Evolutionary conservation across 2,329 filamentous ascomycete species (phyloP), one percentile per base, ranked within the genome.

Genomic region (Fusarium sacchari): DNA sequence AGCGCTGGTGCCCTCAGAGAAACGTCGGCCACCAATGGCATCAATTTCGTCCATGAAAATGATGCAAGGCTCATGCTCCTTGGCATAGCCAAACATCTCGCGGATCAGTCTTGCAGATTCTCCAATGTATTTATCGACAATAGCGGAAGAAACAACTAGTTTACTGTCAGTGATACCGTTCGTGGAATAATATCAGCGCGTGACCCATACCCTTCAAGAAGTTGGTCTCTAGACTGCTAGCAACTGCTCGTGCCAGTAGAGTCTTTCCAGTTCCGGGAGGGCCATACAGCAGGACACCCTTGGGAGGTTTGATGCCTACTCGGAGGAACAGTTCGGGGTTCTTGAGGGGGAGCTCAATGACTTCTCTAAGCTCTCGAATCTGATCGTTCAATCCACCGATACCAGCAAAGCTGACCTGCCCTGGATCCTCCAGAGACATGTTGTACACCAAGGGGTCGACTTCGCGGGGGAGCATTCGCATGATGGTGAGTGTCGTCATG

Each of bases 1-100:
- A 57, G 96, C 96, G 68, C 95, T 97, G 58, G 96, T 99, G 77
- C 97, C 96, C 83, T 99, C 96, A 2, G 94, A 97, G 84, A 99
- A 99, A 79, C 96, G 90, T 79, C 97, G 91, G 72, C 97, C 97
- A 82, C 96, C 96, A 80, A 99, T 99, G 80, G 96, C 96, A 81
- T 99, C 96, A 81, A 99, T 99, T 85, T 99, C 96, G 88, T 99
- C 97, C 96, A 99, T 99, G 89, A 99, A 99, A 85, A 99, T 99
- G 83, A 99, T 99, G 83, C 96, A 99, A 43, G 96, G 96, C 84
- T 99, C 96, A 83, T 99, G 96, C 83, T 99, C 97, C 85, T 98
- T 98, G 79, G 97, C 96, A 81, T 99, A 99, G 66, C 96, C 97
- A 81, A 99, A 99, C 97, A 99, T 99, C 84, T 99, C 96, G 82